These are phyloP conservation scores for Xerocomus nothofagi DNA, from an alignment of 1,284 basidiomycete genomes.

Conservation along the genomic window DNA sequence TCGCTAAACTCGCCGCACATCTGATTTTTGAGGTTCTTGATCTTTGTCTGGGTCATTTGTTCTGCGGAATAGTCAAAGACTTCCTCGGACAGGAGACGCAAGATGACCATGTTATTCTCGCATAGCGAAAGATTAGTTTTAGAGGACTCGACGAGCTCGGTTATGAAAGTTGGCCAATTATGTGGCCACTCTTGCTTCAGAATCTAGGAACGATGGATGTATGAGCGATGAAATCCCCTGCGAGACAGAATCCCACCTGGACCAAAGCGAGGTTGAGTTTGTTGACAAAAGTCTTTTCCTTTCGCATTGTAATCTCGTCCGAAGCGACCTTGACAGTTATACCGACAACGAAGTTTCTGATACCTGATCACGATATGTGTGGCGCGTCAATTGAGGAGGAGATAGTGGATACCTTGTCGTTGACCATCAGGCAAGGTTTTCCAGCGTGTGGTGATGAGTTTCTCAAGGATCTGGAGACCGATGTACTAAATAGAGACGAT, in stretches of 20 bases:
- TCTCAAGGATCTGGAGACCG: constrained; percentile 92
- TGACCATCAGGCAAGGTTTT: constrained; percentile 95
- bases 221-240: constrained; percentile 8
- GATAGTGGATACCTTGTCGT: constrained; percentile 63
- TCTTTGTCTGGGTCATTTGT: constrained; percentile 98
- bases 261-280: constrained; percentile 97
- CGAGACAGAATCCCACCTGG: constrained; percentile 53
- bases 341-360: constrained; percentile 96
- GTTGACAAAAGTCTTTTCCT: constrained; percentile 95
- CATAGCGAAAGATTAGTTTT: constrained; percentile 95
- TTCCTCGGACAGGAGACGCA: constrained; percentile 97
- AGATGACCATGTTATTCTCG: constrained; percentile 99
- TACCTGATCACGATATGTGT: constrained; percentile 53
- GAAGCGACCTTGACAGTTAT: constrained; percentile 91
- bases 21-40: constrained; percentile 96
- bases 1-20: constrained; percentile 98
- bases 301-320: constrained; percentile 83
- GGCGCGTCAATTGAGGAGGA: not conserved
- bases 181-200: constrained; percentile 99
- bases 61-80: constrained; percentile 99
- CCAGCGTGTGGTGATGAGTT: constrained; percentile 93
- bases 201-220: constrained; percentile 58
- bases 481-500: constrained; percentile 68
- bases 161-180: constrained; percentile 98
- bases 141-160: constrained; percentile 96